Evolutionary conservation across 768 basidiomycete genomes (phyloP).

Genomic region (Crucibulum laeve): DNA sequence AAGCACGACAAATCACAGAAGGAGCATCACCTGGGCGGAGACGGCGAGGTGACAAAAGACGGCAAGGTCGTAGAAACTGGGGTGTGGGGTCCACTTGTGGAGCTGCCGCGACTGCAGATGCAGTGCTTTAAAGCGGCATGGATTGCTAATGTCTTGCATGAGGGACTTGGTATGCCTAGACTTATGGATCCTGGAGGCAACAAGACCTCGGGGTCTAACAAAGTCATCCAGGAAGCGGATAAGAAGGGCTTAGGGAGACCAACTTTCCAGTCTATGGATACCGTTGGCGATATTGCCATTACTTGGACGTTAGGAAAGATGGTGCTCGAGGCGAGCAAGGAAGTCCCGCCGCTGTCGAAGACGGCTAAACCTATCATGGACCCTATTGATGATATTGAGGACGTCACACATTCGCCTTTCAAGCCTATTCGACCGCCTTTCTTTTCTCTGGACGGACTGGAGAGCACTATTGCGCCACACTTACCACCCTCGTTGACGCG

Average conservation of each 20-base stretch:
- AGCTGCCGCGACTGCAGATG: slow-evolving; percentile 84
- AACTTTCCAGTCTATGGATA: slow-evolving; percentile 89
- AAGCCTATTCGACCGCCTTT: slow-evolving; percentile 64
- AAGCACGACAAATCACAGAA: slow-evolving; percentile 57
- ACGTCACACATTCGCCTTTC: slow-evolving; percentile 47
- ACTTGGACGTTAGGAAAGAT: slow-evolving; percentile 99
- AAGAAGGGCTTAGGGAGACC: slow-evolving; percentile 80
- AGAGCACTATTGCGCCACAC: slow-evolving; percentile 62
- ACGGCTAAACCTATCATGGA: slow-evolving; percentile 59
- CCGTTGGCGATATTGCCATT: slow-evolving; percentile 90
- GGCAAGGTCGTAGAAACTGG: slow-evolving; percentile 62
- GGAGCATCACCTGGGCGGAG: slow-evolving; percentile 48
- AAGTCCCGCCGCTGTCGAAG: slow-evolving; percentile 49
- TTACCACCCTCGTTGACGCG: slow-evolving; percentile 60
- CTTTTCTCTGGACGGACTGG: slow-evolving; percentile 52
- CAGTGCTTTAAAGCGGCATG: slow-evolving; percentile 99
- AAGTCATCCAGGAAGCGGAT: slow-evolving; percentile 71
- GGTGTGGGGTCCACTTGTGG: slow-evolving; percentile 71
- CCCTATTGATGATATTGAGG: slow-evolving; percentile 63
- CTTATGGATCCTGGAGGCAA: slow-evolving; percentile 86
- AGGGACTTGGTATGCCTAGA: slow-evolving; percentile 92
- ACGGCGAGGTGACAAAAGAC: slow-evolving; percentile 59
- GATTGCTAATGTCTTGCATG: slow-evolving; percentile 94
- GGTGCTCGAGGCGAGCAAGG: slow-evolving; percentile 95
- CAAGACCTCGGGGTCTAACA: slow-evolving; percentile 58